phyloP scores from a whole-genome alignment of 768 basidiomycete species.

The Lyophyllum atratum region DNA sequence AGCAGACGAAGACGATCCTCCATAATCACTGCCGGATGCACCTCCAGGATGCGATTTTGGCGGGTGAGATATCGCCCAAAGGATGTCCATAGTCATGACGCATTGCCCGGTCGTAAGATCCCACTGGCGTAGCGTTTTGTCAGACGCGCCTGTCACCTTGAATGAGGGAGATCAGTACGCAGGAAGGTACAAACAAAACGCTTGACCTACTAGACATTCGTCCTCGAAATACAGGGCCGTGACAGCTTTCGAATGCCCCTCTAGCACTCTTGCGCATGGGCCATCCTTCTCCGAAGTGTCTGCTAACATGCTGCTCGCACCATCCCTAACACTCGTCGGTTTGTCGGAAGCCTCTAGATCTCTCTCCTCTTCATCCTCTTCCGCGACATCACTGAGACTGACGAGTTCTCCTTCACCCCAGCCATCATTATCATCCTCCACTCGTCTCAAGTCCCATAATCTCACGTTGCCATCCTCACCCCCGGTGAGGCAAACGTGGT shows the following conservation, averaged over 20 bases:
- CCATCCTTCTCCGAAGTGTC: constrained; percentile 44
- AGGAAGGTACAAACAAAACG: background rate
- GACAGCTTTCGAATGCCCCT: constrained; percentile 92
- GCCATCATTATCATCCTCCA: constrained; percentile 72
- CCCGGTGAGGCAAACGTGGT: constrained; percentile 87
- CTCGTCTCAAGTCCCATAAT: constrained; percentile 88
- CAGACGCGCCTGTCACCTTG: constrained; percentile 95
- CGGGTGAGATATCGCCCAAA: constrained; percentile 98
- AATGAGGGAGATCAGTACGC: constrained; percentile 19
- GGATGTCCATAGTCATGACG: constrained; percentile 98
- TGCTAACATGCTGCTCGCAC: constrained; percentile 34
- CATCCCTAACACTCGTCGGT: constrained; percentile 41
- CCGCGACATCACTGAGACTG: constrained; percentile 61
- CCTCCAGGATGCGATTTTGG: constrained; percentile 44
- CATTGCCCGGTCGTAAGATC: constrained; percentile 97
- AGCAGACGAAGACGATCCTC: constrained; percentile 54
- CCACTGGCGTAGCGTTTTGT: constrained; percentile 99
- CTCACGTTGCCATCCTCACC: constrained; percentile 83
- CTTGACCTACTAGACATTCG: constrained; percentile 73
- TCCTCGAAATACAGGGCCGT: constrained; percentile 96
- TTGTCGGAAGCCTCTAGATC: constrained; percentile 40
- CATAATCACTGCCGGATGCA: constrained; percentile 46
- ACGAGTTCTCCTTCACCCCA: constrained; percentile 57
- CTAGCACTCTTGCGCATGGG: constrained; percentile 72
- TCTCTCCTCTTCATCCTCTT: constrained; percentile 61